Evolutionary conservation across 306 rosid species (phyloP).

Genomic region (Cucurbita ficifolia): DNA sequence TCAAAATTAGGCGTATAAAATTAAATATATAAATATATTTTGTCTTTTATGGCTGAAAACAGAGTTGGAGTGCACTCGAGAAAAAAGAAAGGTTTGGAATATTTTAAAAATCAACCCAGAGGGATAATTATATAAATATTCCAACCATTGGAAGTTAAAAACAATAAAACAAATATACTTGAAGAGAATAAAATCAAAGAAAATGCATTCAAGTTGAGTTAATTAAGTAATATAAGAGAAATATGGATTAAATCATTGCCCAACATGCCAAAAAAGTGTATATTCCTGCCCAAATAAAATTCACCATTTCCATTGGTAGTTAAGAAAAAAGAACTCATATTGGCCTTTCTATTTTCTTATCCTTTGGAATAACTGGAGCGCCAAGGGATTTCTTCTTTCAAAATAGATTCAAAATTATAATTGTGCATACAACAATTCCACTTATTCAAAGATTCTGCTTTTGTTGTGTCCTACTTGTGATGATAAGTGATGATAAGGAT

Average conservation of each 20-base stretch:
- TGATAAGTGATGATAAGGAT: background rate
- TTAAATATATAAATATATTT: background rate
- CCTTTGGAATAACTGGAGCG: background rate
- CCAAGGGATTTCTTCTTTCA: background rate
- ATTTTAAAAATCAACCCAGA: background rate
- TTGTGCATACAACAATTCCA: background rate
- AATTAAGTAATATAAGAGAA: background rate
- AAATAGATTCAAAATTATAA: background rate
- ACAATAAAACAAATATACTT: background rate
- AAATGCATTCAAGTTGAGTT: background rate
- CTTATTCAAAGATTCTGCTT: background rate
- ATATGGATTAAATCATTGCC: background rate
- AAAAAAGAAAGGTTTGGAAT: background rate
- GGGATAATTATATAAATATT: background rate
- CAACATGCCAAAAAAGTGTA: background rate
- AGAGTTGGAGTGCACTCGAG: background rate
- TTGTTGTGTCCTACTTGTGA: background rate
- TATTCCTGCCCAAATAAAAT: background rate
- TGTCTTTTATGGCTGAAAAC: background rate
- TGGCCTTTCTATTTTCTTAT: background rate
- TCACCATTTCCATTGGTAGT: background rate
- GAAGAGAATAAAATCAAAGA: background rate
- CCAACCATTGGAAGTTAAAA: background rate
- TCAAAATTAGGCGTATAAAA: background rate
- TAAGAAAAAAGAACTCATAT: background rate